These are phyloP conservation scores for Ascosphaera aggregata DNA, from an alignment of 2,329 filamentous ascomycete genomes.

Conservation along the genomic window DNA sequence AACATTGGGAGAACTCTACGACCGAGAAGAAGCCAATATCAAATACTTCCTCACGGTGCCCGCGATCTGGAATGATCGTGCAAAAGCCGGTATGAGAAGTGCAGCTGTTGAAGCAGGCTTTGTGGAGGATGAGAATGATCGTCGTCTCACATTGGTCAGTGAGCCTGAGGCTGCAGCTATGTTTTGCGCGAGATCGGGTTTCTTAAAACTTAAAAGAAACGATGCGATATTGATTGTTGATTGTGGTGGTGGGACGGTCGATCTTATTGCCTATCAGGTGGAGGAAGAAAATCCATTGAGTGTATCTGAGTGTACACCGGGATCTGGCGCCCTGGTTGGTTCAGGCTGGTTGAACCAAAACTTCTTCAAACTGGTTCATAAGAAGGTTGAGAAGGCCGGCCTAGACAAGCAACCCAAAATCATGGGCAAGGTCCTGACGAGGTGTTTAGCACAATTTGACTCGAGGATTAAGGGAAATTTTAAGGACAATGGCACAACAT, in stretches of 20 bases:
- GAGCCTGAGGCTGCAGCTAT: slow-evolving; percentile 93
- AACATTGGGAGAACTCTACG: slow-evolving; percentile 91
- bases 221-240: slow-evolving; percentile 97
- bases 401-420: slow-evolving; percentile 59
- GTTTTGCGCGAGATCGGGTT: slow-evolving; percentile 91
- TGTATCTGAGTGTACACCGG: slow-evolving; percentile 89
- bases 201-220: slow-evolving; percentile 92
- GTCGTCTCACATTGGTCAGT: slow-evolving; percentile 78
- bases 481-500: slow-evolving; percentile 96
- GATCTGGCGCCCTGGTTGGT: slow-evolving; percentile 90
- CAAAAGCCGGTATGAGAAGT: slow-evolving; percentile 86
- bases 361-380: slow-evolving; percentile 92
- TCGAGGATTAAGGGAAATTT: slow-evolving; percentile 99
- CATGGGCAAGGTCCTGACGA: slow-evolving; percentile 92
- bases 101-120: slow-evolving; percentile 95
- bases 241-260: slow-evolving; percentile 93
- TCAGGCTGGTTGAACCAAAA: slow-evolving; percentile 97
- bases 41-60: slow-evolving; percentile 97
- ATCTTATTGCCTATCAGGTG: slow-evolving; percentile 97
- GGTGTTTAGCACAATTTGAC: slow-evolving; percentile 99
- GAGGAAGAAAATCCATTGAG: slow-evolving; percentile 96
- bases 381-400: slow-evolving; percentile 99
- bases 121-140: slow-evolving; percentile 91
- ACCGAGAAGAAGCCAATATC: slow-evolving; percentile 93
- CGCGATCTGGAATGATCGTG: slow-evolving; percentile 97